Conservation (phyloP, 345 rosid species). For the Mangifera indica region DNA sequence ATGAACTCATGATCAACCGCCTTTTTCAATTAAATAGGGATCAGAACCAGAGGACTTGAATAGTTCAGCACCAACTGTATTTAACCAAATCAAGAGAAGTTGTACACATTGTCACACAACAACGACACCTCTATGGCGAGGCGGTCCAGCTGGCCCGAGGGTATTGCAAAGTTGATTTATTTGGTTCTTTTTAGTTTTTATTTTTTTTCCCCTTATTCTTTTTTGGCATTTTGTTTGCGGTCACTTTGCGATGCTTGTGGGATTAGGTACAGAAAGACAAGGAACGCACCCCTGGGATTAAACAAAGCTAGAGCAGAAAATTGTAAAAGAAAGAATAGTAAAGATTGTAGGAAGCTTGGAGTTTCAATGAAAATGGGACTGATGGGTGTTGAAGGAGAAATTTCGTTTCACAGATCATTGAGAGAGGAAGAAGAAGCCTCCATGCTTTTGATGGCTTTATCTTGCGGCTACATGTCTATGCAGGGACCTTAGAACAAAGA, state of each 20-base stretch:
- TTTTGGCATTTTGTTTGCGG: constrained; percentile 32
- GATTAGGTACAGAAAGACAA: constrained; percentile 76
- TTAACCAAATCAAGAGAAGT: constrained; percentile 19
- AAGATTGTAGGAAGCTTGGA: constrained; percentile 11
- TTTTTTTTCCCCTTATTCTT: neutral
- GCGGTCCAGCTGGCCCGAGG: constrained; percentile 90
- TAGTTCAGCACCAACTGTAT: neutral
- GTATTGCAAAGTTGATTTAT: constrained; percentile 17
- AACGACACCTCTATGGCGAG: constrained; percentile 82
- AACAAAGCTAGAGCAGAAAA: constrained; percentile 27
- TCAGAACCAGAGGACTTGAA: neutral
- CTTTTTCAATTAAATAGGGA: neutral
- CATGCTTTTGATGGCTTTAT: constrained; percentile 56
- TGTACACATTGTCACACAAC: constrained; percentile 74
- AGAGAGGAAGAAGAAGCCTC: constrained; percentile 73
- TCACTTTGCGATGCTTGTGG: constrained; percentile 92
- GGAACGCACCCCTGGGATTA: constrained; percentile 36
- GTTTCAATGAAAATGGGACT: constrained; percentile 23
- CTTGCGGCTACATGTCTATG: constrained; percentile 40
- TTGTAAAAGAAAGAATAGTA: constrained; percentile 16
- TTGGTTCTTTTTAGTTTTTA: neutral
- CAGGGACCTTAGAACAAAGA: constrained; percentile 6
- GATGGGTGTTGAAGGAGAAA: constrained; percentile 12
- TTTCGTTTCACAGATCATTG: constrained; percentile 28
- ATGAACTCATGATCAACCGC: neutral